Conservation (phyloP, 495 filamentous ascomycete genomes). For the Ramalina intermedia region DNA sequence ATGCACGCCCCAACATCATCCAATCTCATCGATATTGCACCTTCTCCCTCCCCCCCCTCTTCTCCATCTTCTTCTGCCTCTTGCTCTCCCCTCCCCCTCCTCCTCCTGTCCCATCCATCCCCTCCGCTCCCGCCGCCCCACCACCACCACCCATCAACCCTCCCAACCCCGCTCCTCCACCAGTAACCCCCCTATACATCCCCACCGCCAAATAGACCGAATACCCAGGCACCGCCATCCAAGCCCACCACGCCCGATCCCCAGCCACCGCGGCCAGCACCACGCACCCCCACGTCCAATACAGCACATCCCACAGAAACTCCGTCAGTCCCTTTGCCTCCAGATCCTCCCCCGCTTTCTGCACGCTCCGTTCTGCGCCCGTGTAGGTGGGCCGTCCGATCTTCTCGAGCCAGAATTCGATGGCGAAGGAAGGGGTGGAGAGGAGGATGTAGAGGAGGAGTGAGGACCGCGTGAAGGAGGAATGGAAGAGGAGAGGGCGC, state of each 20-base stretch:
- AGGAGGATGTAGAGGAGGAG: conserved; percentile 57
- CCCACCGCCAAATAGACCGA: conserved; percentile 53
- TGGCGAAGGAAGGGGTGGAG: conserved; percentile 55
- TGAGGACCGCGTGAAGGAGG: conserved; percentile 34
- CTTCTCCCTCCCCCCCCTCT: conserved; percentile 34
- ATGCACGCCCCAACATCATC: background rate
- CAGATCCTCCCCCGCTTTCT: conserved; percentile 72
- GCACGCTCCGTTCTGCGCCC: conserved; percentile 28
- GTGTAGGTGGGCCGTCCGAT: conserved; percentile 64
- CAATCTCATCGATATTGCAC: conserved; percentile 28
- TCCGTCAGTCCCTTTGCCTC: conserved; percentile 81
- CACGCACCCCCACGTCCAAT: conserved; percentile 71
- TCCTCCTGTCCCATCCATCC: conserved; percentile 28
- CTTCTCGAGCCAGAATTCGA: conserved; percentile 72
- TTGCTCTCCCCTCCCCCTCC: conserved; percentile 33
- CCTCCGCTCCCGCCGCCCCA: conserved; percentile 51
- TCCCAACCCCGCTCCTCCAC: conserved; percentile 48
- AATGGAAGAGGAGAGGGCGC: conserved; percentile 49
- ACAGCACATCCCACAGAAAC: conserved; percentile 94
- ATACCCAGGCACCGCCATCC: conserved; percentile 54
- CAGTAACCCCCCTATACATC: conserved; percentile 48
- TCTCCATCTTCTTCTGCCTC: conserved; percentile 49
- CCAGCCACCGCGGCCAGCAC: conserved; percentile 51
- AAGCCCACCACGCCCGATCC: conserved; percentile 66
- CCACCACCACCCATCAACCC: conserved; percentile 47